A percentile compares a stretch with the other conserved stretches of the same genome.
Evolutionary conservation across 805 yeast genomes (phyloP).

Genomic region (Nakazawaea populi): DNA sequence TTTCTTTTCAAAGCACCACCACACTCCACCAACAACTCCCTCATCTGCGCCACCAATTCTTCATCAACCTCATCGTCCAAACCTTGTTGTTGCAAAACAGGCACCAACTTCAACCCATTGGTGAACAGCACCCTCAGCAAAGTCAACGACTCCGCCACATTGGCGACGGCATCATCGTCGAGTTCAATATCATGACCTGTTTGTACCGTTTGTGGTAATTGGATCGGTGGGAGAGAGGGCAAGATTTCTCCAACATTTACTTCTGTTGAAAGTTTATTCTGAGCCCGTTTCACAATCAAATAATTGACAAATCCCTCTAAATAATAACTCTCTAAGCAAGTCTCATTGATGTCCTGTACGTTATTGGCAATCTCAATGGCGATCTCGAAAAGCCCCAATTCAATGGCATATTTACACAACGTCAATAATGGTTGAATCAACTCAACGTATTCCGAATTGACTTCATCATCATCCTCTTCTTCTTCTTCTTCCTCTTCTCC

Average conservation of each 20-base stretch:
- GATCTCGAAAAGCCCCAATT: conserved; percentile 64
- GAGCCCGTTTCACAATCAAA: conserved; percentile 36
- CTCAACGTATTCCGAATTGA: conserved; percentile 52
- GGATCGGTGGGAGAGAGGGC: conserved; percentile 29
- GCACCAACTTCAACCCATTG: conserved; percentile 26
- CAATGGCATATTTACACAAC: conserved; percentile 70
- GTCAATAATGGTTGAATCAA: conserved; percentile 69
- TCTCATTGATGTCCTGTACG: conserved; percentile 77
- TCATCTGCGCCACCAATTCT: conserved; percentile 31
- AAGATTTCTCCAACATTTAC: conserved; percentile 29
- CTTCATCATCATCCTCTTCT: conserved; percentile 25
- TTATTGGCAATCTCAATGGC: conserved; percentile 61
- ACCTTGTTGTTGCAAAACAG: conserved; percentile 22
- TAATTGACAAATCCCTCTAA: conserved; percentile 74
- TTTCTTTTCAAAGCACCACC: conserved; percentile 28
- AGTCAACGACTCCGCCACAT: background rate
- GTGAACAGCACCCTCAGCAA: conserved; percentile 20
- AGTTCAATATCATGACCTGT: conserved; percentile 20
- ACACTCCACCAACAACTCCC: conserved; percentile 34
- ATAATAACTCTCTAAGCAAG: conserved; percentile 75
- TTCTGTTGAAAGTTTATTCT: conserved; percentile 15
- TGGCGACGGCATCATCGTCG: background rate
- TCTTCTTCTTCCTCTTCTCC: too few species aligned
- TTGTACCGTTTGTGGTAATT: conserved; percentile 18
- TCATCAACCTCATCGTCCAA: conserved; percentile 21